phyloP scores from a whole-genome alignment of 73 alveolate species.

The Durusdinium trenchii region DNA sequence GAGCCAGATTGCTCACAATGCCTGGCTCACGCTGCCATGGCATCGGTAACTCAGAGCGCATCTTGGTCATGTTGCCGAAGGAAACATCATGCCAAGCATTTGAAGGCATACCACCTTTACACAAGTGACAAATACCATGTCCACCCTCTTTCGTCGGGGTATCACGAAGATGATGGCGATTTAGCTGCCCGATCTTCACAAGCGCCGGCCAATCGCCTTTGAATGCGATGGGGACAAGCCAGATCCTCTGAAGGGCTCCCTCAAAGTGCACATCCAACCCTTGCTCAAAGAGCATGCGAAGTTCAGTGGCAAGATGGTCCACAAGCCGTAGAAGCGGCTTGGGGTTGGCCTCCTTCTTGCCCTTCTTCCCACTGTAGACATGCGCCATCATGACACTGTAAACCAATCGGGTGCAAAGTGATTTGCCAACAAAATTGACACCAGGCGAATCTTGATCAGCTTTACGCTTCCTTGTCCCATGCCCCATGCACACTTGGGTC shows the following conservation, averaged over 20 bases:
- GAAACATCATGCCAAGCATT: not conserved
- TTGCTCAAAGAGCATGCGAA: not conserved
- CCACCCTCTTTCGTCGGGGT: not conserved
- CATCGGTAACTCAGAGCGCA: not conserved
- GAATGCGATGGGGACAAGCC: not conserved
- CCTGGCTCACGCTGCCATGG: slow-evolving; percentile 32
- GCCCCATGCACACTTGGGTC: not conserved
- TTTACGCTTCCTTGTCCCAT: not conserved
- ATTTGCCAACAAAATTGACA: not conserved
- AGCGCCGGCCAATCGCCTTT: slow-evolving; percentile 32
- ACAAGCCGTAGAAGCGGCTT: not conserved
- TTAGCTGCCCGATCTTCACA: not conserved
- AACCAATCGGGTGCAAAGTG: not conserved
- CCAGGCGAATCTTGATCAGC: not conserved
- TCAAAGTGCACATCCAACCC: not conserved
- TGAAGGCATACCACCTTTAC: not conserved
- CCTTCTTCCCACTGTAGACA: slow-evolving; percentile 18
- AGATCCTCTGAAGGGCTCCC: not conserved
- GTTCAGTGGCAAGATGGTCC: slow-evolving; percentile 13
- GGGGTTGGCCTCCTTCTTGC: no score
- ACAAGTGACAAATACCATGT: slow-evolving; percentile 5
- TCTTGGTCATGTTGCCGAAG: not conserved
- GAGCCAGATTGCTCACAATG: not conserved
- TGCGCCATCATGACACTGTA: not conserved
- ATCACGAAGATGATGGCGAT: not conserved